Evolutionary conservation across 2,329 filamentous ascomycete species (phyloP).

Genomic region (Colletotrichum sp.): DNA sequence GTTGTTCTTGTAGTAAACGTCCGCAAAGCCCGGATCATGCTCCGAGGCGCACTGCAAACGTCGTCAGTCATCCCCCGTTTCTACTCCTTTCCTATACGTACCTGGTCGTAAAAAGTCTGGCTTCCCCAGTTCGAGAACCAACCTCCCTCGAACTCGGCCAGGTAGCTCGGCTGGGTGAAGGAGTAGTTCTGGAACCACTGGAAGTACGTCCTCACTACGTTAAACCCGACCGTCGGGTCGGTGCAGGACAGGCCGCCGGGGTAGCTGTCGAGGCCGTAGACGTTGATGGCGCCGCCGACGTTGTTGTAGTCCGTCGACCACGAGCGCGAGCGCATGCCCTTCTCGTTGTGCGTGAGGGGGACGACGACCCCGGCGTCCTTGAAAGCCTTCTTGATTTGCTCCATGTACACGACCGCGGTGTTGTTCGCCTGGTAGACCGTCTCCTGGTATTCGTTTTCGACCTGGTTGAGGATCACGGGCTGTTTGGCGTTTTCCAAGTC

Average conservation of each 20-base stretch:
- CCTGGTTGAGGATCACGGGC: conserved; percentile 79
- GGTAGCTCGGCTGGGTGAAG: conserved; percentile 55
- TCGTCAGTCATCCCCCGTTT: conserved; percentile 54
- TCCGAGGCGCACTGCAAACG: conserved; percentile 63
- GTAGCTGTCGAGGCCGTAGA: conserved; percentile 66
- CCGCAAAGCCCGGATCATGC: conserved; percentile 72
- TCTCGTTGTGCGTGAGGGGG: conserved; percentile 79
- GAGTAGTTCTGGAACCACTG: conserved; percentile 64
- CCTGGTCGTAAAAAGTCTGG: conserved; percentile 52
- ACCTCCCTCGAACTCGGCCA: conserved; percentile 60
- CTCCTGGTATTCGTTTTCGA: conserved; percentile 79
- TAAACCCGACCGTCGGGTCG: conserved; percentile 49
- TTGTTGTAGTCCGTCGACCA: conserved; percentile 62
- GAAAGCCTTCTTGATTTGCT: conserved; percentile 67
- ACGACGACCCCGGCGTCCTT: conserved; percentile 73
- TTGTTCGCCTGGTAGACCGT: conserved; percentile 51
- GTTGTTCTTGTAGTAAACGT: conserved; percentile 83
- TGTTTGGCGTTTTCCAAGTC: conserved; percentile 54
- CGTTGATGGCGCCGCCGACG: conserved; percentile 52
- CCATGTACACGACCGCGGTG: conserved; percentile 38
- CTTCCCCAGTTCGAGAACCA: conserved; percentile 60
- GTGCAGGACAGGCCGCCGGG: conserved; percentile 65
- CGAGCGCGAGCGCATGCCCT: conserved; percentile 39
- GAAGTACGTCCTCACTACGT: conserved; percentile 53
- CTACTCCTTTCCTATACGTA: not conserved